Conservation (phyloP, 208 protist species). For the Novymonas esmeraldas region DNA sequence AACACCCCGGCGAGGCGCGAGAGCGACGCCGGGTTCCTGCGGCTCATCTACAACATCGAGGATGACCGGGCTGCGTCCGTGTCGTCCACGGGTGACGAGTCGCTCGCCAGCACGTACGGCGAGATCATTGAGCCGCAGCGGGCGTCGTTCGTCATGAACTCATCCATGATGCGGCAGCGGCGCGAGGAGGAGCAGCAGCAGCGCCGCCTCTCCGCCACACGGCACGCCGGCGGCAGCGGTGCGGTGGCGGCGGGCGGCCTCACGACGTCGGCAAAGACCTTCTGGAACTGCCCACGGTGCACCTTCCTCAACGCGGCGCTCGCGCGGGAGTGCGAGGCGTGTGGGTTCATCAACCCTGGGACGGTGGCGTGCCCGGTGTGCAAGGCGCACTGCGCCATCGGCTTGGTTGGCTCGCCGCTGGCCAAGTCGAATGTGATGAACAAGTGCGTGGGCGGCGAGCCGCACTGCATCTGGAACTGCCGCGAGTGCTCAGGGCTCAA, state of each 20-base stretch:
- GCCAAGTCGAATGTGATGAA: not conserved
- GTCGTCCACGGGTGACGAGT: slow-evolving; percentile 18
- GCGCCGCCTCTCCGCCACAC: slow-evolving; percentile 10
- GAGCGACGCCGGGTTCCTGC: slow-evolving; percentile 43
- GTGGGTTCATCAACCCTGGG: slow-evolving; percentile 36
- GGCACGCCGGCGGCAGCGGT: not conserved
- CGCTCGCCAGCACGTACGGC: slow-evolving; percentile 25
- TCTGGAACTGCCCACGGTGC: slow-evolving; percentile 62
- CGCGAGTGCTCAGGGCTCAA: slow-evolving; percentile 50
- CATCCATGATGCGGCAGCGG: slow-evolving; percentile 35
- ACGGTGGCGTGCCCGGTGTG: slow-evolving; percentile 47
- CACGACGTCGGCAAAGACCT: slow-evolving; percentile 6
- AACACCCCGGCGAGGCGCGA: slow-evolving; percentile 47
- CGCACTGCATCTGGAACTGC: slow-evolving; percentile 76
- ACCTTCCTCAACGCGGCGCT: slow-evolving; percentile 47
- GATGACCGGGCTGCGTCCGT: slow-evolving; percentile 16
- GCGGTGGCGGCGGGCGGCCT: not conserved
- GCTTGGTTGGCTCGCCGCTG: not conserved
- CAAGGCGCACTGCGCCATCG: slow-evolving; percentile 22
- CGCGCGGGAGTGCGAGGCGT: slow-evolving; percentile 40
- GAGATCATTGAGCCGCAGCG: slow-evolving; percentile 39
- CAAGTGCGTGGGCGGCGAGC: slow-evolving; percentile 41
- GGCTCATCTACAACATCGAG: slow-evolving; percentile 45
- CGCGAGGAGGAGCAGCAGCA: slow-evolving; percentile 24
- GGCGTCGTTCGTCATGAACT: slow-evolving; percentile 53